Evolutionary conservation across 257 asterid genomes (phyloP), one percentile per base, ranked within the genome.

Genomic region (Craterostigma plantagineum): DNA sequence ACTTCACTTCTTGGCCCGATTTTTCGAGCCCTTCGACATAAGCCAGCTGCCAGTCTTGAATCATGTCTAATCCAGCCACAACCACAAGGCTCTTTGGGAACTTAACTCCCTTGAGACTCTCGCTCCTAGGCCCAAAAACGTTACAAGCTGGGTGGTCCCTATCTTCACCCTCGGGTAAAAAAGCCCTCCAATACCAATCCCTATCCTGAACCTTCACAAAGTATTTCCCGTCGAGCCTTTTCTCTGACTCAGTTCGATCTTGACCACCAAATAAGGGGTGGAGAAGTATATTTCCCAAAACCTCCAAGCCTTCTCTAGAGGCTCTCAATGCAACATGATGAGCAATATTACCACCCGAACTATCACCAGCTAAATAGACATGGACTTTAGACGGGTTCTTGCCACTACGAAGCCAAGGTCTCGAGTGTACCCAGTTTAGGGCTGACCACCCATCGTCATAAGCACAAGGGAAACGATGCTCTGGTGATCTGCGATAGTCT

Each of bases 61-160:
- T 11, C 10, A 43, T 27, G 13, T 43, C 48, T 12, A 43, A 18
- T 3, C 48, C 48, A 3, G 48, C 30, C 1, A 43, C 48, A 4
- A 43, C 48, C 48, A 43, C 48, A 0, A 43, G 30, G 48, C 48
- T 43, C 13, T 16, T 43, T 4, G 48, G 48, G 16, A 43, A 43
- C 15, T 27, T 8, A 4, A 43, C 33, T 9, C 48, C 30, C 9
- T 43, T 10, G 48, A 43, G 9, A 30, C 33, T 43, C 33, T 8
- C 13, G 33, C 48, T 43, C 33, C 48, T 14, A 1, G 33, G 48
- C 6, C 48, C 48, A 15, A 43, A 43, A 10, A 43, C 48, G 48
- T 43, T 43, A 16, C 48, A 43, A 10, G 48, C 48, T 1, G 48
- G 48, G 23, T 43, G 48, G 48, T 43, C 48, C 48, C 48, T 14